Evolutionary conservation across 768 basidiomycete genomes (phyloP), one percentile per base, ranked within the genome.

Genomic region (Lactifluus subvellereus): DNA sequence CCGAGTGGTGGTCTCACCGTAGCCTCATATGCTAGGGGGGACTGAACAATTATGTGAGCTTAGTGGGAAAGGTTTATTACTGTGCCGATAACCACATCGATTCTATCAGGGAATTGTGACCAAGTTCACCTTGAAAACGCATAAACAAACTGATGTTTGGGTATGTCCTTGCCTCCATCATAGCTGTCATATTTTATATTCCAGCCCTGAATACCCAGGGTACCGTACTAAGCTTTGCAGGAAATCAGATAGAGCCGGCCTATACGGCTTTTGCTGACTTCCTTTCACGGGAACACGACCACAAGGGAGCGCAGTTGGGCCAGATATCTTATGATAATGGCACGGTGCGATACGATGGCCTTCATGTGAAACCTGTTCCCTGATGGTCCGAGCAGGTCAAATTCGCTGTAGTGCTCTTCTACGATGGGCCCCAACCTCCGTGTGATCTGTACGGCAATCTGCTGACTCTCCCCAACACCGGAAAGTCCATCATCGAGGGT

Each of bases 351-450:
- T 3, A 27, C 10, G 11, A 18, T 40, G 13, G 82, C 4, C 6
- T 43, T 43, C 42, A 43, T 43, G 42, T 18, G 16, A 3, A 18
- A 43, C 5, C 82, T 81, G 80, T 72, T 66, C 43, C 49, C n/a
- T 40, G 54, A 61, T 6, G 10, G 33, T 37, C 10, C 61, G 45
- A 43, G 42, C 14, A 61, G 64, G 54, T 56, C 33, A 18, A 9
- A 10, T 57, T 62, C 20, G 49, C 20, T 11, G 16, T 59, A 18
- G 35, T 35, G 14, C 49, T 85, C n/a, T 86, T 85, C 71, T 85
- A 86, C 66, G 80, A 86, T 66, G 81, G 68, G 0, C 83, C 83
- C 11, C 73, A 64, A 0, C 76, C 76, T 1, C 81, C 80, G 0
- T 40, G 66, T 0, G 79, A 77, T 37, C 73, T 80, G 5, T 83